Evolutionary conservation across 768 basidiomycete genomes (phyloP).

Genomic region (Calvatia gigantea): DNA sequence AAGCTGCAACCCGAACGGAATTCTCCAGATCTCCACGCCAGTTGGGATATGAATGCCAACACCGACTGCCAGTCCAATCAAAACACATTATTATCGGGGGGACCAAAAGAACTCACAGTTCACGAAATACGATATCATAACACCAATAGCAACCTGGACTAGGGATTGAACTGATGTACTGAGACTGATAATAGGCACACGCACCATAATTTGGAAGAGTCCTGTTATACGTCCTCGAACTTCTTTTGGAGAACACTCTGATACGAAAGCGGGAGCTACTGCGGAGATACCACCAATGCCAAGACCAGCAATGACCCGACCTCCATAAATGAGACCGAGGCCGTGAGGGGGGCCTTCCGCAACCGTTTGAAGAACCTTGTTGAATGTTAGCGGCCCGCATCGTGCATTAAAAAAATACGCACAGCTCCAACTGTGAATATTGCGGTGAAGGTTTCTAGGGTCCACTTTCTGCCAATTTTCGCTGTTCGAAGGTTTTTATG

Average conservation of each 20-base stretch:
- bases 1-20: slow-evolving; percentile 74
- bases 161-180: neutral
- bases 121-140: slow-evolving; percentile 82
- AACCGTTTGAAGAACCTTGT: slow-evolving; percentile 66
- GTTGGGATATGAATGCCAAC: slow-evolving; percentile 49
- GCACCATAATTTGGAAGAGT: slow-evolving; percentile 80
- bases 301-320: slow-evolving; percentile 75
- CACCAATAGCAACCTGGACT: slow-evolving; percentile 64
- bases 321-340: slow-evolving; percentile 70
- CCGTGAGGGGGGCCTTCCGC: slow-evolving; percentile 51
- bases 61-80: slow-evolving; percentile 42
- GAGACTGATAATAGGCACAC: neutral
- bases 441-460: slow-evolving; percentile 55
- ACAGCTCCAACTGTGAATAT: slow-evolving; percentile 76
- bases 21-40: slow-evolving; percentile 56
- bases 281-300: slow-evolving; percentile 82
- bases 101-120: slow-evolving; percentile 50
- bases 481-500: slow-evolving; percentile 36
- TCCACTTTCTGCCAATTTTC: slow-evolving; percentile 60
- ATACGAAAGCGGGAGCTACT: slow-evolving; percentile 84
- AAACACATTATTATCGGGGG: neutral
- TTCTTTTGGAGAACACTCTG: slow-evolving; percentile 84
- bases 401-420: slow-evolving; percentile 19
- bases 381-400: neutral
- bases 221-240: slow-evolving; percentile 86